Evolutionary conservation across 2,329 filamentous ascomycete species (phyloP).

Genomic region (Penicillium sp.): DNA sequence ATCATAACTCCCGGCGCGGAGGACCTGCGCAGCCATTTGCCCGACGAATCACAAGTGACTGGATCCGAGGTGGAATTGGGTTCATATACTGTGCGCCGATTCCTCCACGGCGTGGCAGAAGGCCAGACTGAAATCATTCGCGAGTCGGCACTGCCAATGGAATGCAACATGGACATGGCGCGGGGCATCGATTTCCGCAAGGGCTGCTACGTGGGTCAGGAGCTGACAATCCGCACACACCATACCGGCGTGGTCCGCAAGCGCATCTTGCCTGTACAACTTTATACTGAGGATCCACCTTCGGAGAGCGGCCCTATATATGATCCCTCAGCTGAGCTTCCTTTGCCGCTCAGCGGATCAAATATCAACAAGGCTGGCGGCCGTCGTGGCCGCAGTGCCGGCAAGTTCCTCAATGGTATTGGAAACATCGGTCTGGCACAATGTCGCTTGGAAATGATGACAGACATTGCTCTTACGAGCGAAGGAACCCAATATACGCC

Average conservation of each 20-base stretch:
- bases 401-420: constrained; percentile 74
- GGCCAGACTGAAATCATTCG: constrained; percentile 74
- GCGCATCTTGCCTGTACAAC: constrained; percentile 74
- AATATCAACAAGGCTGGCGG: constrained; percentile 55
- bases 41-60: constrained; percentile 39
- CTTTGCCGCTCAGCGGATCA: constrained; percentile 38
- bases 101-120: constrained; percentile 78
- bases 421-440: constrained; percentile 85
- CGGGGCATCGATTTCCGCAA: constrained; percentile 88
- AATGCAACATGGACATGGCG: constrained; percentile 85
- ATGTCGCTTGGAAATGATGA: constrained; percentile 89
- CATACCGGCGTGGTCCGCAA: constrained; percentile 93
- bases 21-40: constrained; percentile 31
- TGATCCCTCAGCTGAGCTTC: constrained; percentile 25
- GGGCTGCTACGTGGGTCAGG: constrained; percentile 95
- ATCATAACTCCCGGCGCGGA: constrained; percentile 39
- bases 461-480: constrained; percentile 69
- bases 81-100: constrained; percentile 72
- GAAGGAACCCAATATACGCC: constrained; percentile 61
- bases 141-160: constrained; percentile 74
- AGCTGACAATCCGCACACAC: constrained; percentile 91
- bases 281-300: constrained; percentile 58
- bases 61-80: constrained; percentile 52
- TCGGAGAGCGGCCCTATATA: constrained; percentile 52
- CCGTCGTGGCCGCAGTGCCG: constrained; percentile 65